Evolutionary conservation across 345 rosid species (phyloP).

Genomic region (Balakata baccata): DNA sequence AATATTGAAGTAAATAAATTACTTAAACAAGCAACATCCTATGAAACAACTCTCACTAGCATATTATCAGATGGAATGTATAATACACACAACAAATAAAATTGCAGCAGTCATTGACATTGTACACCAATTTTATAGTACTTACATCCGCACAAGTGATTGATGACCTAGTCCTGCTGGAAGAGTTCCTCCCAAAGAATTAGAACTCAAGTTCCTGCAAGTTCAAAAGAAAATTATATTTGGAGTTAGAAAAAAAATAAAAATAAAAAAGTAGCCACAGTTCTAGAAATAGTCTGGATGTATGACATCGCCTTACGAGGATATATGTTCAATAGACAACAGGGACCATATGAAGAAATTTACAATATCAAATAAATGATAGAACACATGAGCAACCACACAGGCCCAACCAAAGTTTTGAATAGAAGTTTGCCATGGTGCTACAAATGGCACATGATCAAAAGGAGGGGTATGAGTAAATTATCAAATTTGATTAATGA

Average conservation of each 20-base stretch:
- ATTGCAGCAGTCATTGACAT: neutral
- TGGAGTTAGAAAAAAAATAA: neutral
- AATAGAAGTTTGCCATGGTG: neutral
- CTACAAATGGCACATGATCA: neutral
- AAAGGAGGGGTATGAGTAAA: neutral
- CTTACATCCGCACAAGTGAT: slow-evolving; percentile 75
- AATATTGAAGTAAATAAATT: neutral
- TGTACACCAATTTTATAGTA: slow-evolving; percentile 12
- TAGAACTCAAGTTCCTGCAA: slow-evolving; percentile 79
- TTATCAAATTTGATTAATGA: neutral
- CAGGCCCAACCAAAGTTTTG: neutral
- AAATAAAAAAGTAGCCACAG: slow-evolving; percentile 2
- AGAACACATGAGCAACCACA: slow-evolving; percentile 1
- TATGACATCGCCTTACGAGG: neutral
- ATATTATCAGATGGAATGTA: neutral
- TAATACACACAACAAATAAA: neutral
- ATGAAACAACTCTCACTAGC: neutral
- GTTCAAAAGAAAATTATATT: neutral
- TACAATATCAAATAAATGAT: neutral
- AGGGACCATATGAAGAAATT: neutral
- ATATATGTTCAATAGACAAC: neutral
- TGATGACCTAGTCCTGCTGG: slow-evolving; percentile 78
- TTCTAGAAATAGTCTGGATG: neutral
- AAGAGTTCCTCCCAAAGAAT: slow-evolving; percentile 63
- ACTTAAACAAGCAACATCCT: neutral